Evolutionary conservation across 306 rosid species (phyloP).

Genomic region (Aeschynomene evenia): DNA sequence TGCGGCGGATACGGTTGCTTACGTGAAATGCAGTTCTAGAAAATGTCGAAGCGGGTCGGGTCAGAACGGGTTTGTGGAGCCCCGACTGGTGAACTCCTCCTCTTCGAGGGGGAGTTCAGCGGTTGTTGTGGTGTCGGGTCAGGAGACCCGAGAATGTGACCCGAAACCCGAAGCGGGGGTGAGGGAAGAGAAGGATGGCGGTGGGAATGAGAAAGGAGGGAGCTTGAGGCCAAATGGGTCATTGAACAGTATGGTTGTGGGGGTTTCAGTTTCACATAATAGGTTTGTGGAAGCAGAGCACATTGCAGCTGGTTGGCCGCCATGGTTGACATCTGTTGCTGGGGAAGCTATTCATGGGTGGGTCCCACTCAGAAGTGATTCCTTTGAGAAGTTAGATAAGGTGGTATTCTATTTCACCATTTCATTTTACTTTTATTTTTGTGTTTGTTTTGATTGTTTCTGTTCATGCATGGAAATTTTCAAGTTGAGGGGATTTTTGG

Average conservation of each 20-base stretch:
- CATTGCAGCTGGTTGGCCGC: slow-evolving; percentile 94
- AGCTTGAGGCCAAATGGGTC: slow-evolving; percentile 39
- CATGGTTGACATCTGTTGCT: slow-evolving; percentile 80
- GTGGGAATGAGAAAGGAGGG: slow-evolving; percentile 25
- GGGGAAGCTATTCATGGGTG: slow-evolving; percentile 86
- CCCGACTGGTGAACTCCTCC: background rate
- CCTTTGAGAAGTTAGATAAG: slow-evolving; percentile 92
- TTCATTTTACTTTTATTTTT: background rate
- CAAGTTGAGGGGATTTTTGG: background rate
- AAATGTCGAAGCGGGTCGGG: background rate
- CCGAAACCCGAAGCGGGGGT: slow-evolving; percentile 29
- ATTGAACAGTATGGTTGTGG: slow-evolving; percentile 49
- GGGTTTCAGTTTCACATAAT: slow-evolving; percentile 29
- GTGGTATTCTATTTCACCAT: too few relatives aligned
- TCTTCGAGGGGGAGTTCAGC: slow-evolving; percentile 36
- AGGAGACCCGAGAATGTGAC: slow-evolving; percentile 21
- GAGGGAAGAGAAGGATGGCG: background rate
- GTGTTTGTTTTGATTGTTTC: background rate
- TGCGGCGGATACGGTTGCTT: background rate
- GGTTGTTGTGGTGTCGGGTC: background rate
- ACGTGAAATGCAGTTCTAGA: background rate
- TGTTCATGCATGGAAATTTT: background rate
- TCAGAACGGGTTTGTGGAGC: background rate
- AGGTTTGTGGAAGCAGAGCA: slow-evolving; percentile 71
- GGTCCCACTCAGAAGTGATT: slow-evolving; percentile 81